Evolutionary conservation across 495 filamentous ascomycete species (phyloP).

Genomic region (Bombardia bombarda): DNA sequence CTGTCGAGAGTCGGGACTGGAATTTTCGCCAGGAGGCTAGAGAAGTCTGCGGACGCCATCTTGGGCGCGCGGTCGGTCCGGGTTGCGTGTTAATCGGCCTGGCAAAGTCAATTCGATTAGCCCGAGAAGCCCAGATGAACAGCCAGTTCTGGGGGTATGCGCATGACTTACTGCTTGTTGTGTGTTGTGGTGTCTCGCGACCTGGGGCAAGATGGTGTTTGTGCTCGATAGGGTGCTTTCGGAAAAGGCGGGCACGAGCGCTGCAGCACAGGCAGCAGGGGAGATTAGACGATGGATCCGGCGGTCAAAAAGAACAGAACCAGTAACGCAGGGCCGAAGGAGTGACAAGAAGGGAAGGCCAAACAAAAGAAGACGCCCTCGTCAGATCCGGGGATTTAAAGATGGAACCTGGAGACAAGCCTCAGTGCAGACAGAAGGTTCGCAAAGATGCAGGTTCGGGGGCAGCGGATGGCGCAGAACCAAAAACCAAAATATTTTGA

Average conservation of each 20-base stretch:
- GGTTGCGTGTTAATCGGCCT: no score
- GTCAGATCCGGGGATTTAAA: no score
- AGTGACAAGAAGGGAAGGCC: slow-evolving; percentile 15
- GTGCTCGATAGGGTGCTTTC: no score
- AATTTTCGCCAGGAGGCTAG: slow-evolving; percentile 55
- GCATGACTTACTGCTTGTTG: background rate
- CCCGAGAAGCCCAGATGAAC: background rate
- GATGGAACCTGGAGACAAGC: background rate
- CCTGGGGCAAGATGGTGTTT: no score
- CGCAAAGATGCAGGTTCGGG: background rate
- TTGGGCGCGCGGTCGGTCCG: slow-evolving; percentile 5
- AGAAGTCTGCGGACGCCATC: slow-evolving; percentile 35
- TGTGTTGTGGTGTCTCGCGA: no score
- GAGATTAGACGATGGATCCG: slow-evolving; percentile 14
- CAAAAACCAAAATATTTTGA: slow-evolving; percentile 5
- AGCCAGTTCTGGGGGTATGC: background rate
- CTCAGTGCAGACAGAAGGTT: background rate
- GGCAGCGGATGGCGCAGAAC: background rate
- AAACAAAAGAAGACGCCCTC: background rate
- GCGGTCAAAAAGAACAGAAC: slow-evolving; percentile 13
- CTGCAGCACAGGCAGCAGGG: background rate
- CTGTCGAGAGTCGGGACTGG: slow-evolving; percentile 76
- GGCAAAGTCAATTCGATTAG: no score
- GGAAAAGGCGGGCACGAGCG: no score
- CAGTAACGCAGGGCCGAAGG: slow-evolving; percentile 14